Conservation (phyloP, 768 basidiomycete species). For the Lentinus brumalis region DNA sequence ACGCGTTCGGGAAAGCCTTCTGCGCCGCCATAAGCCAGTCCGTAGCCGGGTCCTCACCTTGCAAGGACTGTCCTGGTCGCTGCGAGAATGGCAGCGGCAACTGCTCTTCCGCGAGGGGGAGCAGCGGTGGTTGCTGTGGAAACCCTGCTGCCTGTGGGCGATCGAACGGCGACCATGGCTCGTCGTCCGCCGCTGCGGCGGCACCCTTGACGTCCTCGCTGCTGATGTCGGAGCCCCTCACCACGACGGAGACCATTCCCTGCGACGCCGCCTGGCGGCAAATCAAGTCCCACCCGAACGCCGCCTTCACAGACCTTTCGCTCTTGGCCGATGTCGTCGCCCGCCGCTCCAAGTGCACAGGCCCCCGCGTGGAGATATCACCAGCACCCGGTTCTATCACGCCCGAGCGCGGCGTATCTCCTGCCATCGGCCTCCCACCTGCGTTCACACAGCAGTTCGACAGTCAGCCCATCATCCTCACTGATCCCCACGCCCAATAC, state of each 20-base stretch:
- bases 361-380: slow-evolving; percentile 65
- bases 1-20: slow-evolving; percentile 86
- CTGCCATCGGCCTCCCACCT: slow-evolving; percentile 18
- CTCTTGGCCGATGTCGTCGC: slow-evolving; percentile 90
- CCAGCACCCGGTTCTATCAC: slow-evolving; percentile 51
- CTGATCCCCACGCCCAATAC: slow-evolving; percentile 57
- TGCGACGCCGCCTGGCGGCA: slow-evolving; percentile 84
- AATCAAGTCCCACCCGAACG: slow-evolving; percentile 87
- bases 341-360: slow-evolving; percentile 75
- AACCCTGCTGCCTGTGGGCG: slow-evolving; percentile 30
- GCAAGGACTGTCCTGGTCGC: slow-evolving; percentile 56
- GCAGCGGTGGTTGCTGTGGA: slow-evolving; percentile 39
- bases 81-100: slow-evolving; percentile 25
- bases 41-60: slow-evolving; percentile 52
- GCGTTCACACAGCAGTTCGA: slow-evolving; percentile 20
- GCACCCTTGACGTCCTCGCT: slow-evolving; percentile 15
- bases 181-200: background rate
- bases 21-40: slow-evolving; percentile 74
- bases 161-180: background rate
- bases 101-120: slow-evolving; percentile 15
- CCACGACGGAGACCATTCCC: slow-evolving; percentile 57
- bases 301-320: slow-evolving; percentile 79
- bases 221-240: slow-evolving; percentile 18
- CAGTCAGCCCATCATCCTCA: slow-evolving; percentile 47
- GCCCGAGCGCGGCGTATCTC: slow-evolving; percentile 48